phyloP scores from a whole-genome alignment of 2,329 filamentous ascomycete species.

The Calonectria naviculata region DNA sequence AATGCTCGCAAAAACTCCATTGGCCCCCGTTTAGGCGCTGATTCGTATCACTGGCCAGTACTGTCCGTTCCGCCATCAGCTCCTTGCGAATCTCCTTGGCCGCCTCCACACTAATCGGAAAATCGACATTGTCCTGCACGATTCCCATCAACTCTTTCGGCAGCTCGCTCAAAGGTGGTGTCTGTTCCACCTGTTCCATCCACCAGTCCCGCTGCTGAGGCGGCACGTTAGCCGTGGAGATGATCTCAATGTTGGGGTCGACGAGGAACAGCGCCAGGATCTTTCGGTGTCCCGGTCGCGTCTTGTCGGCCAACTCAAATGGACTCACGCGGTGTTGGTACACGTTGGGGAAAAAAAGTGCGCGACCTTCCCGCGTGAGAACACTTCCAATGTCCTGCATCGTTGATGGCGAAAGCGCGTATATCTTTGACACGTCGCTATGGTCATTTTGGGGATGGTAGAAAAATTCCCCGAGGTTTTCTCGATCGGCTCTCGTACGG shows the following conservation, averaged over 20 bases:
- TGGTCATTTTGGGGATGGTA: conserved; percentile 42
- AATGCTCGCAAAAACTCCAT: conserved; percentile 2
- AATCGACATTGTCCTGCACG: conserved; percentile 33
- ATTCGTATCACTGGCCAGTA: not conserved
- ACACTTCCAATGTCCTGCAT: conserved; percentile 59
- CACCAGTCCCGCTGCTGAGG: conserved; percentile 56
- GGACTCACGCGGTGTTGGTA: conserved; percentile 63
- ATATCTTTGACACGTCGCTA: conserved; percentile 48
- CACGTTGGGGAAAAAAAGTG: conserved; percentile 67
- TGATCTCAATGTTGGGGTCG: conserved; percentile 61
- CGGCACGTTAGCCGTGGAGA: conserved; percentile 56
- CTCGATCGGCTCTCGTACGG: conserved; percentile 51
- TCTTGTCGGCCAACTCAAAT: conserved; percentile 63
- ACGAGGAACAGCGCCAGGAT: conserved; percentile 71
- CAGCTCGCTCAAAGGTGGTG: conserved; percentile 9
- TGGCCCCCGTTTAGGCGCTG: not conserved
- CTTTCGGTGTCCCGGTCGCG: conserved; percentile 67
- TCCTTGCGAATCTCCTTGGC: conserved; percentile 38
- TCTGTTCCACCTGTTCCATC: conserved; percentile 2
- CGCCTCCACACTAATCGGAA: conserved; percentile 32
- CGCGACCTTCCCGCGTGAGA: conserved; percentile 56
- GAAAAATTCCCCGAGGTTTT: conserved; percentile 26
- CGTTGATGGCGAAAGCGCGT: conserved; percentile 43
- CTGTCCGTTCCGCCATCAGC: conserved; percentile 39
- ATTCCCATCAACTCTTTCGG: conserved; percentile 36